phyloP scores from a whole-genome alignment of 371 early-diverging fungal species.

The Mucor circinelloides region DNA sequence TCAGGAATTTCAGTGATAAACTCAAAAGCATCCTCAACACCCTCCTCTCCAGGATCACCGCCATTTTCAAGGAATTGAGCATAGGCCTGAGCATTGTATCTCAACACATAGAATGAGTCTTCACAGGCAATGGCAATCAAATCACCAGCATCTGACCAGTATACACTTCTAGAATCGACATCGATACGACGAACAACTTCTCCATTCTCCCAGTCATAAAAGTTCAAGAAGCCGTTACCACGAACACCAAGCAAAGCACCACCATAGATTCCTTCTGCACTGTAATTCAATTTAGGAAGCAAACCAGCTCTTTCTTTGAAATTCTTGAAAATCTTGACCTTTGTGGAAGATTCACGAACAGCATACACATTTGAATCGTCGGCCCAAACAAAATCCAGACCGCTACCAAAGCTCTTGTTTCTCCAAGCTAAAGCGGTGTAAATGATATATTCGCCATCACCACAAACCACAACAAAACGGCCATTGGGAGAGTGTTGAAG shows the following conservation, averaged over 20 bases:
- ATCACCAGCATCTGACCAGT: conserved; percentile 95
- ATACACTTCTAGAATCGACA: conserved; percentile 81
- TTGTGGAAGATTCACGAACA: conserved; percentile 87
- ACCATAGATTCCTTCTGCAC: conserved; percentile 93
- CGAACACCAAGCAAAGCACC: conserved; percentile 92
- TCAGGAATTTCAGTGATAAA: conserved; percentile 92
- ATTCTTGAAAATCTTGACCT: conserved; percentile 86
- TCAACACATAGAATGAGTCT: conserved; percentile 90
- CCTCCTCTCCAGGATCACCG: conserved; percentile 83
- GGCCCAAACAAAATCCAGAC: conserved; percentile 97
- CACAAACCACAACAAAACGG: conserved; percentile 97
- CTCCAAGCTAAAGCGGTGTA: conserved; percentile 99
- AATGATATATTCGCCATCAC: conserved; percentile 98
- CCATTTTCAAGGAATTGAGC: conserved; percentile 76
- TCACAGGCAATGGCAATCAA: conserved; percentile 91
- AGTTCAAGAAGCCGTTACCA: conserved; percentile 81
- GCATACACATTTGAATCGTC: conserved; percentile 94
- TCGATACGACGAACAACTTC: conserved; percentile 92
- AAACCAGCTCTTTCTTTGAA: conserved; percentile 87
- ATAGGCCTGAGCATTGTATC: conserved; percentile 88
- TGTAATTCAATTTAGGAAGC: conserved; percentile 70
- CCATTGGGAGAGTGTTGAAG: conserved; percentile 98
- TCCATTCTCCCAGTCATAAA: conserved; percentile 97
- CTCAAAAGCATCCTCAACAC: conserved; percentile 95
- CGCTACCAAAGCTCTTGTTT: conserved; percentile 97